Base-by-base conservation (phyloP, 2,329 filamentous ascomycete genomes). In the Colletotrichum godetiae region DNA sequence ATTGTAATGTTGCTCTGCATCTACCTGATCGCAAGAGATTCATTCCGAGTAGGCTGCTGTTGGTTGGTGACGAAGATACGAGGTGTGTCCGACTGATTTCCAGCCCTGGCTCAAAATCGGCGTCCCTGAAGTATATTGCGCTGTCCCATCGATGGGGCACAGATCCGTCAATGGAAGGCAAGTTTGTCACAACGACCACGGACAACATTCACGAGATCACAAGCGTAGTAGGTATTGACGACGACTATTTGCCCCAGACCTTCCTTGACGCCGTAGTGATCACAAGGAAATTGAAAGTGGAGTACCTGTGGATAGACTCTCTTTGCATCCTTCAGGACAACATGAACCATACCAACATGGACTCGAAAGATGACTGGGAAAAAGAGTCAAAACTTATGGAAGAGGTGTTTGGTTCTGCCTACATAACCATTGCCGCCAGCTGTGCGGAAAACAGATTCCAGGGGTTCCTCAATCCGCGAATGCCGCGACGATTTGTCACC, bases 271-370 rank as follows among this genome's bases (percentile, higher is more conserved):
- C 67, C 11, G 35, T 74, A 12, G 13, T 7, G 1, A 57, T 75
- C 15, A 68, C 75, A 1, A 59, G 59, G 4, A 52, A 57, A 27
- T 60, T 76, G n/a, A 52, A 42, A 1, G 52, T 73, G 5, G 62
- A 57, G 11, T 75, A 75, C 53, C 7, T 76, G 6, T 76, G 75
- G 75, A 73, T 76, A n/a, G 75, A 76, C 10, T 72, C 68, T 3
- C 29, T 76, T 3, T 76, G 75, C 58, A 76, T 76, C 24, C 62
- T 76, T 12, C 76, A 77, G 55, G 73, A 76, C 42, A 55, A 68
- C 4, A 67, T 60, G 29, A 46, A 61, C 1, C 75, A 75, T 42
- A 72, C 66, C 70, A 60, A 74, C 19, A 15, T 24, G 5, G 74
- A 76, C 60, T 63, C 69, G 1, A 49, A 62, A 12, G 15, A 13